These are phyloP conservation scores for Magnusiomyces magnusii DNA, from an alignment of 1,139 yeast genomes.

Conservation along the genomic window DNA sequence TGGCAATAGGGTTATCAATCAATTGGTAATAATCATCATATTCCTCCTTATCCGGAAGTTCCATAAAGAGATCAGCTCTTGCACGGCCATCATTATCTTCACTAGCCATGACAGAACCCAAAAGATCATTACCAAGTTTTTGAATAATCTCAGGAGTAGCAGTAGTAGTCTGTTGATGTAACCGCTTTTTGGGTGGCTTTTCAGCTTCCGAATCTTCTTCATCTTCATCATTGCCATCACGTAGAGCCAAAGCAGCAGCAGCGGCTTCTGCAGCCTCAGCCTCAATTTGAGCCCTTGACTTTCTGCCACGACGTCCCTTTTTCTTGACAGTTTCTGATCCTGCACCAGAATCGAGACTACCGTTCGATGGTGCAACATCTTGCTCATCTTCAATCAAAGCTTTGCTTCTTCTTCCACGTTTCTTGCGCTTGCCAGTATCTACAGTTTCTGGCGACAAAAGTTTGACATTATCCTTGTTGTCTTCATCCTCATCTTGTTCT, in stretches of 20 bases:
- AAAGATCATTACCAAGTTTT: constrained; percentile 6
- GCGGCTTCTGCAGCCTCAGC: constrained; percentile 16
- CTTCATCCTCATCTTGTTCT: constrained; percentile 13
- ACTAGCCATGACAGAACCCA: constrained; percentile 10
- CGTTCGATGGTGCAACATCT: neutral
- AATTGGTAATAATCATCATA: constrained; percentile 86
- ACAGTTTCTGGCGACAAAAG: constrained; percentile 19
- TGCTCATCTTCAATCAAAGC: neutral
- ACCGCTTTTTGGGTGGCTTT: neutral
- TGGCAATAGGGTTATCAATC: constrained; percentile 74
- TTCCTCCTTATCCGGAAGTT: constrained; percentile 52
- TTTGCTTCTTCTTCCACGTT: constrained; percentile 11
- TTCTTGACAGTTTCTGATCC: neutral
- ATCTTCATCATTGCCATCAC: constrained; percentile 10
- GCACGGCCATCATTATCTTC: constrained; percentile 28
- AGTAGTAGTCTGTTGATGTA: neutral
- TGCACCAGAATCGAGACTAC: neutral
- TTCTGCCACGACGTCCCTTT: neutral
- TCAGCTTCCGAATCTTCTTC: constrained; percentile 3
- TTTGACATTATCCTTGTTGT: constrained; percentile 19
- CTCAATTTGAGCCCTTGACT: neutral
- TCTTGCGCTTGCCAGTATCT: constrained; percentile 17
- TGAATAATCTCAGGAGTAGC: neutral
- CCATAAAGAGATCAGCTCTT: constrained; percentile 36
- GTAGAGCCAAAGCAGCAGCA: too few species aligned